Evolutionary conservation across 805 yeast genomes (phyloP).

Genomic region (Kazachstania africana): DNA sequence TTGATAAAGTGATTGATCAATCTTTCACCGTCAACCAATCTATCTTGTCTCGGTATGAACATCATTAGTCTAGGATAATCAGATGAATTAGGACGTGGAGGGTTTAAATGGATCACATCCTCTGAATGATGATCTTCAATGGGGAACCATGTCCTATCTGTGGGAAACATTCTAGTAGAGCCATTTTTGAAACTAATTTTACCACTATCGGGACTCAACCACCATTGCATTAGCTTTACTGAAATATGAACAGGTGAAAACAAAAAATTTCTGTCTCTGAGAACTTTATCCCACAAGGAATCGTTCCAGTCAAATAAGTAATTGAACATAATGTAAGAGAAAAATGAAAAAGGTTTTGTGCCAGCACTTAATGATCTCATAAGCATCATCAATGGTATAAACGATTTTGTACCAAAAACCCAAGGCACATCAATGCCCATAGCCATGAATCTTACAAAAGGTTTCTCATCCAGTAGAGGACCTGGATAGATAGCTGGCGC

Average conservation of each 20-base stretch:
- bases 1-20: conserved; percentile 52
- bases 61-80: conserved; percentile 49
- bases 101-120: conserved; percentile 15
- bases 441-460: conserved; percentile 54
- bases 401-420: conserved; percentile 68
- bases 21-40: conserved; percentile 66
- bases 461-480: conserved; percentile 46
- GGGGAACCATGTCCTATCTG: conserved; percentile 44
- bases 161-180: conserved; percentile 37
- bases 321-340: conserved; percentile 75
- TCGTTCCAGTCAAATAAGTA: conserved; percentile 85
- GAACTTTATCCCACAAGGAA: conserved; percentile 52
- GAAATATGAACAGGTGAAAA: conserved; percentile 82
- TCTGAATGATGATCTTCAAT: conserved; percentile 3
- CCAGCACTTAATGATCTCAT: conserved; percentile 41
- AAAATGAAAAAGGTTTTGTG: conserved; percentile 42
- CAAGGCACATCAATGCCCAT: conserved; percentile 34
- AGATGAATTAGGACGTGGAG: conserved; percentile 26
- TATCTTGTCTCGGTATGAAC: conserved; percentile 63
- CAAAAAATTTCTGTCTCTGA: conserved; percentile 65
- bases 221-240: conserved; percentile 80
- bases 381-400: conserved; percentile 61
- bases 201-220: conserved; percentile 45
- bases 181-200: conserved; percentile 32
- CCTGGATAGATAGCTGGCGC: conserved; percentile 95